A percentile compares a stretch with the other conserved stretches of the same genome.
phyloP scores from a whole-genome alignment of 2,329 filamentous ascomycete genomes.

The Chrysoporthe austroafricana region DNA sequence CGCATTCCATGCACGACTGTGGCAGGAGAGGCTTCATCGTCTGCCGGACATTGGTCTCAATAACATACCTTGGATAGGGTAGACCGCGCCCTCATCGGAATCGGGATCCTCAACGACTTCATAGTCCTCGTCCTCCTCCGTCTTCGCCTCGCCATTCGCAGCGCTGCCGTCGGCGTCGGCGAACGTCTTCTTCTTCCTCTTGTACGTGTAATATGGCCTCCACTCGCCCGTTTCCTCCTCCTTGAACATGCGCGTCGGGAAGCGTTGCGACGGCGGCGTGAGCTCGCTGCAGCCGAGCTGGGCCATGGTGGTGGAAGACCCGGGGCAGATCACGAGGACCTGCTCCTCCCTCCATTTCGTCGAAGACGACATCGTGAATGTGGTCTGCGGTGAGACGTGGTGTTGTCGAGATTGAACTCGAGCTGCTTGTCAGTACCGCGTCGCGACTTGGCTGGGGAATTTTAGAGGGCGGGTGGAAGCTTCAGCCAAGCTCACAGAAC shows the following conservation, averaged over 20 bases:
- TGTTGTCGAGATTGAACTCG: background rate
- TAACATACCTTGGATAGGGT: conserved; percentile 70
- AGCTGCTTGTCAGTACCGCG: conserved; percentile 17
- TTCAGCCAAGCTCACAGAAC: conserved; percentile 2
- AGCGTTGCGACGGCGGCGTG: conserved; percentile 82
- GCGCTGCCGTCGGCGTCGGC: conserved; percentile 30
- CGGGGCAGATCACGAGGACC: conserved; percentile 74
- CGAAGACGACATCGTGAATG: conserved; percentile 54
- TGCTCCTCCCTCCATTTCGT: conserved; percentile 68
- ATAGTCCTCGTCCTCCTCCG: conserved; percentile 56
- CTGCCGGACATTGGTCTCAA: background rate
- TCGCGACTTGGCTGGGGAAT: conserved; percentile 21
- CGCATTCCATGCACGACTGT: background rate
- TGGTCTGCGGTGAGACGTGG: background rate
- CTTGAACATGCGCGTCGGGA: conserved; percentile 93
- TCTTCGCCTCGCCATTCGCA: conserved; percentile 33
- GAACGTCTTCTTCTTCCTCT: conserved; percentile 53
- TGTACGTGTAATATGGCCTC: conserved; percentile 76
- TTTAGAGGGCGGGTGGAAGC: conserved; percentile 15
- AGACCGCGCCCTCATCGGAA: conserved; percentile 86
- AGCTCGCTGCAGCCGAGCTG: conserved; percentile 90
- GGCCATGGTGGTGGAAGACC: conserved; percentile 87
- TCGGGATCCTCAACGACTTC: conserved; percentile 89
- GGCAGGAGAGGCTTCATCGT: too few relatives aligned
- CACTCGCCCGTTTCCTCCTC: conserved; percentile 78